Evolutionary conservation across 1,284 basidiomycete species (phyloP).

Genomic region (Trichosporon ovoides): DNA sequence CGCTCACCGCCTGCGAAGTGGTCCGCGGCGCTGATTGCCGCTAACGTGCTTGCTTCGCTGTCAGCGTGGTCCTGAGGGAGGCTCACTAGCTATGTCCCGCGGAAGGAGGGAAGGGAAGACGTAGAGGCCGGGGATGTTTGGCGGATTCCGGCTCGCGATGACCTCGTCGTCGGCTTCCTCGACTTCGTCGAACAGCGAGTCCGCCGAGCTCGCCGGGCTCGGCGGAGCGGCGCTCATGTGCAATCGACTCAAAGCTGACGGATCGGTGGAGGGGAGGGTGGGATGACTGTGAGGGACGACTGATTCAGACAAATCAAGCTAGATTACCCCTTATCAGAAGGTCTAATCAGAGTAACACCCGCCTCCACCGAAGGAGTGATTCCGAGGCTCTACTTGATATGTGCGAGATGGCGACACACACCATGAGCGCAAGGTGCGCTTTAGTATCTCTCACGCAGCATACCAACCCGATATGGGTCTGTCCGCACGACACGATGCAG

Average conservation of each 20-base stretch:
- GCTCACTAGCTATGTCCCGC: constrained; percentile 10
- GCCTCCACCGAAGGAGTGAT: too few relatives aligned
- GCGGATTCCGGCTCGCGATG: constrained; percentile 4
- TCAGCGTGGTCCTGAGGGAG: neutral
- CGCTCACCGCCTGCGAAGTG: constrained; percentile 39
- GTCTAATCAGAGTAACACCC: too few relatives aligned
- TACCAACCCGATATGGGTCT: too few relatives aligned
- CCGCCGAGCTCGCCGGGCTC: constrained; percentile 7
- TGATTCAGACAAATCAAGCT: too few relatives aligned
- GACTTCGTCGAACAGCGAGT: constrained; percentile 20
- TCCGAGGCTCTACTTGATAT: too few relatives aligned
- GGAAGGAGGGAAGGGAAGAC: constrained; percentile 19
- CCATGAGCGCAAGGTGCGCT: too few relatives aligned
- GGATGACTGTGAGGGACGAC: too few relatives aligned
- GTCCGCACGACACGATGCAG: too few relatives aligned
- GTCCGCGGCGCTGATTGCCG: constrained; percentile 30
- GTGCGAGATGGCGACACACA: too few relatives aligned
- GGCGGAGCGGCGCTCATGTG: neutral
- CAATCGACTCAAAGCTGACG: neutral
- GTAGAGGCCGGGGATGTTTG: constrained; percentile 18
- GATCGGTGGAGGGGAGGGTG: neutral
- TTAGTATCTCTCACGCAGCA: too few relatives aligned
- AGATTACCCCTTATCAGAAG: too few relatives aligned
- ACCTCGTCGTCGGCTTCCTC: neutral
- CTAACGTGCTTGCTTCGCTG: constrained; percentile 21